Percentiles rank a stretch among this genome's conserved stretches.
phyloP scores from a whole-genome alignment of 2,329 filamentous ascomycete genomes.

The Chaetothyriales sp. region DNA sequence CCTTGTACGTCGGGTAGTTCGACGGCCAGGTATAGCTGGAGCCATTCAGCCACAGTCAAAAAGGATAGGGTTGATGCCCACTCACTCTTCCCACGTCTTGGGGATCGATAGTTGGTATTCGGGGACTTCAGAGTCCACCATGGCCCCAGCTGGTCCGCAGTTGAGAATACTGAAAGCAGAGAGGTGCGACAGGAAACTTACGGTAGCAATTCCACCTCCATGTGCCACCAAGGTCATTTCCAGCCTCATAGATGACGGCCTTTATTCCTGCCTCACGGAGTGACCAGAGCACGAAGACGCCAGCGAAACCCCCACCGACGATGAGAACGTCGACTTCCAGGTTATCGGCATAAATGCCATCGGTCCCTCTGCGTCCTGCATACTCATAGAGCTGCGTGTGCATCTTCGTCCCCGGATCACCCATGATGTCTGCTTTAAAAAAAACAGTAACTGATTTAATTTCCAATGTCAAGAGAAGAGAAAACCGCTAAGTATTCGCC shows the following conservation, averaged over 20 bases:
- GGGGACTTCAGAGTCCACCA: conserved; percentile 30
- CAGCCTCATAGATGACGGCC: conserved; percentile 40
- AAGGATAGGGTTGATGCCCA: conserved; percentile 13
- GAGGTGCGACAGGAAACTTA: not conserved
- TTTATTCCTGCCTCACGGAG: conserved; percentile 39
- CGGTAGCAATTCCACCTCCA: conserved; percentile 27
- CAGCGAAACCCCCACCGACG: conserved; percentile 25
- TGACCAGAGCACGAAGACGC: conserved; percentile 39
- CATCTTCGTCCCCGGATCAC: conserved; percentile 8
- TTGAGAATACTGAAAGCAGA: not conserved
- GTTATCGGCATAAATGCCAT: conserved; percentile 20
- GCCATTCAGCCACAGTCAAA: conserved; percentile 19
- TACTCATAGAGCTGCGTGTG: conserved; percentile 19
- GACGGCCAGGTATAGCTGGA: conserved; percentile 35
- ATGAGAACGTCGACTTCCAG: conserved; percentile 20
- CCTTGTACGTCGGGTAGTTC: conserved; percentile 27
- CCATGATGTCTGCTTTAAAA: conserved; percentile 1
- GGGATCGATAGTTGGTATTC: conserved; percentile 36
- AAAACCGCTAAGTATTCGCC: not conserved
- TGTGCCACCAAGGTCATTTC: conserved; percentile 29
- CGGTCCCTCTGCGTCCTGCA: conserved; percentile 13
- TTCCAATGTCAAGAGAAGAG: not conserved
- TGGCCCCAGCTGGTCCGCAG: conserved; percentile 6
- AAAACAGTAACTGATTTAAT: not conserved
- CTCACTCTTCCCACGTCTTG: conserved; percentile 30